These are phyloP conservation scores for Fusarium nodosum DNA, from an alignment of 2,329 filamentous ascomycete species.

Conservation along the genomic window DNA sequence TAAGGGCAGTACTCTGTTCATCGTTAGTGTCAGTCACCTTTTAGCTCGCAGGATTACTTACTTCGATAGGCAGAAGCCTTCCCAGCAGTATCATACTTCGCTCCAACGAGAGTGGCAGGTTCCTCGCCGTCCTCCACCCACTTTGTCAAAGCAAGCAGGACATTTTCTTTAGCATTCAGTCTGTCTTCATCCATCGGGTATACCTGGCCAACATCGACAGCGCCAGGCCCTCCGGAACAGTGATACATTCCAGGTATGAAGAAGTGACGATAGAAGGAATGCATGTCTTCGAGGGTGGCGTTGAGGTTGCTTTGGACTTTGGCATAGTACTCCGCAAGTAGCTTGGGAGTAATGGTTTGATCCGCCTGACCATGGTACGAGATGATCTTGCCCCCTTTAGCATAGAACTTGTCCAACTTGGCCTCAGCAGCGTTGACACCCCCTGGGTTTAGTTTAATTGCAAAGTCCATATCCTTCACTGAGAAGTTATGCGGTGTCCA, in stretches of 20 bases:
- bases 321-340: constrained; percentile 12
- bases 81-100: not conserved
- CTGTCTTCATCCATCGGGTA: constrained; percentile 11
- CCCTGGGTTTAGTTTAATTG: constrained; percentile 5
- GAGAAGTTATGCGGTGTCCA: constrained; percentile 25
- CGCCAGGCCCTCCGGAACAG: constrained; percentile 5
- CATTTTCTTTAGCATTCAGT: not conserved
- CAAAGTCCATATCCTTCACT: constrained; percentile 15
- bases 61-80: not conserved
- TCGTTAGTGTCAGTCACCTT: not conserved
- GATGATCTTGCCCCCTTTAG: constrained; percentile 15
- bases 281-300: not conserved
- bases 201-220: constrained; percentile 11
- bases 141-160: constrained; percentile 2
- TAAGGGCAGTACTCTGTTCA: constrained; percentile 15
- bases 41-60: not conserved
- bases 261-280: constrained; percentile 15
- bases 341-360: constrained; percentile 15
- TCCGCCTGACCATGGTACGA: constrained; percentile 22
- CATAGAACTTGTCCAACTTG: not conserved
- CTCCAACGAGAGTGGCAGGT: not conserved
- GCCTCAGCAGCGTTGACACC: constrained; percentile 16
- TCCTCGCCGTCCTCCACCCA: constrained; percentile 13
- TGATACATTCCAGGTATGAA: constrained; percentile 26
- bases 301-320: constrained; percentile 15